These are phyloP conservation scores for Penicillium freii DNA, from an alignment of 2,329 filamentous ascomycete genomes.

Conservation along the genomic window DNA sequence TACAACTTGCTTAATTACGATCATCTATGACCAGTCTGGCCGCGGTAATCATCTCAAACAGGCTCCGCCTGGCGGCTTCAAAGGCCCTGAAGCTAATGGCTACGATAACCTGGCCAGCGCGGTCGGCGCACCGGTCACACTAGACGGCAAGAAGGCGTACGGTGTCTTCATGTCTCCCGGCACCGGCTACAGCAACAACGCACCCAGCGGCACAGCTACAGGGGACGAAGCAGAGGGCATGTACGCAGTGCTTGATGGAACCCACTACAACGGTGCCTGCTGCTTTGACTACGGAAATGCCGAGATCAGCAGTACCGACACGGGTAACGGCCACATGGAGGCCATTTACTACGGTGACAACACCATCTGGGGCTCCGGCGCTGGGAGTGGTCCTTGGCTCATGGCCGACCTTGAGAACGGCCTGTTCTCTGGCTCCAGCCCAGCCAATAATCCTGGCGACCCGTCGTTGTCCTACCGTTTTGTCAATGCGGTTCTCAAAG, in stretches of 20 bases:
- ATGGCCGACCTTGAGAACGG: slow-evolving; percentile 70
- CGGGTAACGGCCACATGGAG: slow-evolving; percentile 67
- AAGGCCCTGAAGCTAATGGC: slow-evolving; percentile 56
- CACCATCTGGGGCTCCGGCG: slow-evolving; percentile 56
- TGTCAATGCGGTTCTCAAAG: slow-evolving; percentile 58
- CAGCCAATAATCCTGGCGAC: slow-evolving; percentile 51
- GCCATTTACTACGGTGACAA: slow-evolving; percentile 63
- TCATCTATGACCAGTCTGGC: slow-evolving; percentile 67
- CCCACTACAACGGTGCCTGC: slow-evolving; percentile 35
- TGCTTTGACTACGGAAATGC: slow-evolving; percentile 60
- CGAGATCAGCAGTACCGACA: slow-evolving; percentile 52
- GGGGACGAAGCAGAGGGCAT: slow-evolving; percentile 52
- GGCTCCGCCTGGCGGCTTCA: slow-evolving; percentile 58
- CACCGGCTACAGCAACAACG: slow-evolving; percentile 63
- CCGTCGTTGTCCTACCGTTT: slow-evolving; percentile 57
- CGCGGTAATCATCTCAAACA: slow-evolving; percentile 61
- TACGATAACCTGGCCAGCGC: slow-evolving; percentile 61
- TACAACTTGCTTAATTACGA: slow-evolving; percentile 62
- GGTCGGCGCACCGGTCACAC: slow-evolving; percentile 59
- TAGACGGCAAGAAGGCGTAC: slow-evolving; percentile 62
- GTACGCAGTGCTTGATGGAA: slow-evolving; percentile 37
- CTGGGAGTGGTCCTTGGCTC: slow-evolving; percentile 63
- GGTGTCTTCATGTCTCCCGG: slow-evolving; percentile 62
- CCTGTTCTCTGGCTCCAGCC: slow-evolving; percentile 57
- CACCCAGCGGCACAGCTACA: slow-evolving; percentile 51